Conservation (phyloP, 805 yeast species). For the Wickerhamomyces canadensis region DNA sequence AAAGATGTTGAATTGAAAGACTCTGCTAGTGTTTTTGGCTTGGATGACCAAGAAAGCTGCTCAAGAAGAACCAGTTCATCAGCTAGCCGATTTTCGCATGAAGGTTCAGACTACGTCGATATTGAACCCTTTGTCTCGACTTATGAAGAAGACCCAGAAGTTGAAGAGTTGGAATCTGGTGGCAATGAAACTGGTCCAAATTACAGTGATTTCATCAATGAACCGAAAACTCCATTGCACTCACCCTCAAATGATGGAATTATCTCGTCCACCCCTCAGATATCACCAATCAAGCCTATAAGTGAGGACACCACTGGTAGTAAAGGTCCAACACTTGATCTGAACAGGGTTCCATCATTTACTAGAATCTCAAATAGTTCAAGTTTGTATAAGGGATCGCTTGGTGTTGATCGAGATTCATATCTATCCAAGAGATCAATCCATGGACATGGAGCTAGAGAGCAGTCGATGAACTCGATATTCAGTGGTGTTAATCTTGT, state of each 20-base stretch:
- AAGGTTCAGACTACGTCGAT: slow-evolving; percentile 5
- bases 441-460: neutral
- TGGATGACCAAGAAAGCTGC: no score
- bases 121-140: slow-evolving; percentile 16
- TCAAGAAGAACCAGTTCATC: neutral
- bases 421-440: slow-evolving; percentile 20
- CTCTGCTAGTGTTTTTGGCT: no score
- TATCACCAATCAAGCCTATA: slow-evolving; percentile 23
- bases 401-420: slow-evolving; percentile 12
- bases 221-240: slow-evolving; percentile 23
- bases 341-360: slow-evolving; percentile 18
- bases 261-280: slow-evolving; percentile 23
- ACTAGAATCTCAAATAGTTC: slow-evolving; percentile 19
- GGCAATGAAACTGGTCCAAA: slow-evolving; percentile 6
- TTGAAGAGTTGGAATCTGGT: slow-evolving; percentile 10
- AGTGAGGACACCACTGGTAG: slow-evolving; percentile 6
- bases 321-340: slow-evolving; percentile 8
- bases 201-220: slow-evolving; percentile 11
- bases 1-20: no score
- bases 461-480: slow-evolving; percentile 8
- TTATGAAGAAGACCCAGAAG: slow-evolving; percentile 15
- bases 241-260: slow-evolving; percentile 12
- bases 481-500: slow-evolving; percentile 16
- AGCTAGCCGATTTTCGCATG: slow-evolving; percentile 14
- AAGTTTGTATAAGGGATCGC: slow-evolving; percentile 1